These are phyloP conservation scores for Cornus controversa DNA, from an alignment of 148 eudicot species.

Conservation along the genomic window DNA sequence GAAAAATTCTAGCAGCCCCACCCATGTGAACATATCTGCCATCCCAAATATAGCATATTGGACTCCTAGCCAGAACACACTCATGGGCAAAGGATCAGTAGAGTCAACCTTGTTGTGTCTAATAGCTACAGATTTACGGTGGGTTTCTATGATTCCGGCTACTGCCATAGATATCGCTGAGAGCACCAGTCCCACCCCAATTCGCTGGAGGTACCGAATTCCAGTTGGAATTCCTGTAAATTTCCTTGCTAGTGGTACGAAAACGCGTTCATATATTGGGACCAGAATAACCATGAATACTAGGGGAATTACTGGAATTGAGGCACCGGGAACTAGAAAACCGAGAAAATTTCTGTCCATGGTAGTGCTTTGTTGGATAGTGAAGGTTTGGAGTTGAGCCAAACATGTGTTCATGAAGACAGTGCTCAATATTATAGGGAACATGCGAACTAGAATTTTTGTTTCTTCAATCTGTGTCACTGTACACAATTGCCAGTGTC, in stretches of 20 bases:
- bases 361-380: constrained; percentile 48
- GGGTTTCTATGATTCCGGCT: constrained; percentile 38
- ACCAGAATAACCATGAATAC: constrained; percentile 32
- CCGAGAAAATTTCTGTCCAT: constrained; percentile 39
- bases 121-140: constrained; percentile 26
- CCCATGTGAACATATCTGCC: constrained; percentile 53
- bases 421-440: constrained; percentile 49
- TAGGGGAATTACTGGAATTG: constrained; percentile 46
- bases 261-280: constrained; percentile 42
- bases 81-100: constrained; percentile 34
- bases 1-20: constrained; percentile 48
- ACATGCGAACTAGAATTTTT: constrained; percentile 43
- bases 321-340: constrained; percentile 43
- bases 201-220: constrained; percentile 41
- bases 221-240: constrained; percentile 46
- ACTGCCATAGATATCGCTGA: constrained; percentile 46
- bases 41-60: constrained; percentile 46
- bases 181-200: constrained; percentile 48
- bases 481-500: constrained; percentile 34
- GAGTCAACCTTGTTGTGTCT: constrained; percentile 33
- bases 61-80: constrained; percentile 42
- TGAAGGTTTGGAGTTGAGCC: constrained; percentile 57
- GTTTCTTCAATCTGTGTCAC: constrained; percentile 58
- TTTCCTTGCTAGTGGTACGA: constrained; percentile 38
- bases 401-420: constrained; percentile 59